These are phyloP conservation scores for Kwoniella mangroviensis DNA, from an alignment of 768 basidiomycete species.

Conservation along the genomic window DNA sequence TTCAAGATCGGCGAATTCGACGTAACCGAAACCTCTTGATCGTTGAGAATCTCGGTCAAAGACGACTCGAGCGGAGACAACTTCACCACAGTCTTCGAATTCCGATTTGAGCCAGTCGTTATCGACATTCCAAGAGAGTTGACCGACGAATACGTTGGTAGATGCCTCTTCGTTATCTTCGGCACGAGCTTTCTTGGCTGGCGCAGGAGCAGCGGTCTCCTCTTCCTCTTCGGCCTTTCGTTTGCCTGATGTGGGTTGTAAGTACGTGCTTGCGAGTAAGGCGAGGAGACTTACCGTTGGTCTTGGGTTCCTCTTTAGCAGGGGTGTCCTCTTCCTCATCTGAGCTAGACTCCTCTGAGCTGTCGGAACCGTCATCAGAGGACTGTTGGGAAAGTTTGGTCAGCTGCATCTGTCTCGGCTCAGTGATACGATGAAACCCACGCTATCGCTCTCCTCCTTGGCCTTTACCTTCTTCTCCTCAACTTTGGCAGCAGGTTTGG, in stretches of 20 bases:
- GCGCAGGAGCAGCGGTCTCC: conserved; percentile 66
- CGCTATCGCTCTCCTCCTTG: conserved; percentile 32
- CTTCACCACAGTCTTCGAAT: conserved; percentile 85
- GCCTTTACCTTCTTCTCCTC: conserved; percentile 28
- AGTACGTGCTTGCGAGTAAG: not conserved
- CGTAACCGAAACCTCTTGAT: conserved; percentile 64
- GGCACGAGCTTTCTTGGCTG: conserved; percentile 78
- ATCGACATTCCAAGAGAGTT: conserved; percentile 94
- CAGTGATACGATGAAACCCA: not conserved
- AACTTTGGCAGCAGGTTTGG: conserved; percentile 39
- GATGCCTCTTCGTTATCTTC: conserved; percentile 62
- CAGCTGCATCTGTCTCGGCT: not conserved
- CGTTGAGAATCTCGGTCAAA: conserved; percentile 60
- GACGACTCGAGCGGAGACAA: conserved; percentile 85
- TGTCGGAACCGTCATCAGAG: conserved; percentile 35
- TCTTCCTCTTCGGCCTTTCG: conserved; percentile 77
- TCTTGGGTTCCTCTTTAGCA: conserved; percentile 39
- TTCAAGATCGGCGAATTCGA: conserved; percentile 64
- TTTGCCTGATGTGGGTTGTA: conserved; percentile 63
- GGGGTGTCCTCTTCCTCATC: conserved; percentile 39
- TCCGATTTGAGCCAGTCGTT: conserved; percentile 91
- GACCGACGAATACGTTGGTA: conserved; percentile 85
- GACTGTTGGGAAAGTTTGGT: conserved; percentile 10
- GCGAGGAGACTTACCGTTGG: conserved; percentile 21
- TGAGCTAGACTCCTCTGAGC: conserved; percentile 27